These are phyloP conservation scores for Pythium coloratum DNA, from an alignment of 352 stramenopile species.

Conservation along the genomic window DNA sequence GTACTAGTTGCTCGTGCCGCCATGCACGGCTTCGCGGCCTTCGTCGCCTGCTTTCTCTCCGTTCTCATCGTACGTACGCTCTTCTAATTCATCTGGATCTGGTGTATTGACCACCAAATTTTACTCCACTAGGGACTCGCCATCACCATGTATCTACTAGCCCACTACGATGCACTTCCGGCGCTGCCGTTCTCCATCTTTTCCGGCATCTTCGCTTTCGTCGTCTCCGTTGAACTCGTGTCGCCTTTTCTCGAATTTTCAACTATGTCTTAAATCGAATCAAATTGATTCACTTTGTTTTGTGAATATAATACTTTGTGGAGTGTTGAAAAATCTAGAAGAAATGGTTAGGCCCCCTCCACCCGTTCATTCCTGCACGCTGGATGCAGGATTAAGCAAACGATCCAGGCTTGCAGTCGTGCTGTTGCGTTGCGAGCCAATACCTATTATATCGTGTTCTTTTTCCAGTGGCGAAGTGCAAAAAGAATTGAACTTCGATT, in stretches of 20 bases:
- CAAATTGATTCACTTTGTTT: no score
- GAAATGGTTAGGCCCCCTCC: no score
- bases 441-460: no score
- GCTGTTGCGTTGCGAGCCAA: no score
- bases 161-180: constrained; percentile 91
- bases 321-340: no score
- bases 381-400: no score
- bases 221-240: constrained; percentile 38
- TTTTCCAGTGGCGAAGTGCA: no score
- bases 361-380: no score
- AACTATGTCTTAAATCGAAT: no score
- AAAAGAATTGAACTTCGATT: no score
- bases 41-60: constrained; percentile 89
- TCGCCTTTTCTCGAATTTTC: constrained; percentile 33
- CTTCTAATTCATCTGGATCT: background rate
- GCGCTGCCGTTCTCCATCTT: constrained; percentile 97
- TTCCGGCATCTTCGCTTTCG: constrained; percentile 53
- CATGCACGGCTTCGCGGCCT: constrained; percentile 90
- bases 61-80: constrained; percentile 83
- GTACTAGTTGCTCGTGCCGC: constrained; percentile 94
- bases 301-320: no score
- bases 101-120: background rate
- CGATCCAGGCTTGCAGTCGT: no score
- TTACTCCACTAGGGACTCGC: constrained; percentile 63
- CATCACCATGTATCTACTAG: constrained; percentile 92